Conservation (phyloP, 2,329 filamentous ascomycete genomes). For the Colletotrichum echinochloae region DNA sequence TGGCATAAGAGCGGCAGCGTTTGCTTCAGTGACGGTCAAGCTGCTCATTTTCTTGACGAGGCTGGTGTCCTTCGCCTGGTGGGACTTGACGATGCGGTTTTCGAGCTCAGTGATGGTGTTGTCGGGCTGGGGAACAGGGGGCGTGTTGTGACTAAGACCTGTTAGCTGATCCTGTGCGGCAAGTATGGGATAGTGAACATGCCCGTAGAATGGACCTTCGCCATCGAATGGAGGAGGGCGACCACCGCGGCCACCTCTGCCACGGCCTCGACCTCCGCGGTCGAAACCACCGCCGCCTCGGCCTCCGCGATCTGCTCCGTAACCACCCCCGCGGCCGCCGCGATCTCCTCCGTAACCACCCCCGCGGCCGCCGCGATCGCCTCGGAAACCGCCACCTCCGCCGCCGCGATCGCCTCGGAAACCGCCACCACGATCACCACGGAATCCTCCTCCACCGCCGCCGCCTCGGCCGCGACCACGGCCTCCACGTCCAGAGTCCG, state of each 20-base stretch:
- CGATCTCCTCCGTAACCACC: slow-evolving; percentile 38
- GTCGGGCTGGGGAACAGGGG: slow-evolving; percentile 44
- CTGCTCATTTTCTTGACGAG: slow-evolving; percentile 53
- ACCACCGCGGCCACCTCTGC: slow-evolving; percentile 42
- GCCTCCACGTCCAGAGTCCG: slow-evolving; percentile 28
- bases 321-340: slow-evolving; percentile 40
- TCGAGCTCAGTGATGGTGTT: slow-evolving; percentile 52
- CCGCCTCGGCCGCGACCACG: slow-evolving; percentile 41
- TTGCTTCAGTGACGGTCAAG: slow-evolving; percentile 46
- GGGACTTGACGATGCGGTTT: slow-evolving; percentile 51
- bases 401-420: slow-evolving; percentile 40
- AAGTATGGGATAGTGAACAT: slow-evolving; percentile 37
- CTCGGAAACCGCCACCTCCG: slow-evolving; percentile 35
- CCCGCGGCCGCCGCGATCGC: slow-evolving; percentile 36
- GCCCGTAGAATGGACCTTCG: slow-evolving; percentile 35
- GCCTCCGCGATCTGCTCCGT: slow-evolving; percentile 34
- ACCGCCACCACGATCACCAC: slow-evolving; percentile 27
- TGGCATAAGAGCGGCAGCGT: slow-evolving; percentile 47
- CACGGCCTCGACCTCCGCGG: slow-evolving; percentile 35
- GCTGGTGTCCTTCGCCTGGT: slow-evolving; percentile 46
- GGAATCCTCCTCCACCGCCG: slow-evolving; percentile 24
- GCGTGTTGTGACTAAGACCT: slow-evolving; percentile 12
- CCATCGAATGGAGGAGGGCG: slow-evolving; percentile 39
- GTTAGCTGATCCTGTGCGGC: slow-evolving; percentile 34
- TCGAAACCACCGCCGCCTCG: slow-evolving; percentile 14